Percentiles rank a stretch among this genome's conserved stretches.
Evolutionary conservation across 2,329 filamentous ascomycete species (phyloP).

Genomic region (Elsinoe necatrix): DNA sequence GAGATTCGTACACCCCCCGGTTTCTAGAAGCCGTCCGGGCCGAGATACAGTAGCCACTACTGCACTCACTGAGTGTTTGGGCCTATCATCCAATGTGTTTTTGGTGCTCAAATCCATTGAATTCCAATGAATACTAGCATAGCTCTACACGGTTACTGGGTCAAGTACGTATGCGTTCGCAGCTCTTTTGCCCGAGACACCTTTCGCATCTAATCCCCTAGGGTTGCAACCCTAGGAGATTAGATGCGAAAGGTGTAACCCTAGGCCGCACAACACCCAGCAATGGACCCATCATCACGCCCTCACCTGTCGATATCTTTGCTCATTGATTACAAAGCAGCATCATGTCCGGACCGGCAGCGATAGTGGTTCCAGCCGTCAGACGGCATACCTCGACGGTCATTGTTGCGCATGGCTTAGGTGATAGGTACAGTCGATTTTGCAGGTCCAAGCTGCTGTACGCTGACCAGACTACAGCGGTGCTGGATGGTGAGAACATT

Average conservation of each 20-base stretch:
- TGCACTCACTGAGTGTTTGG: background rate
- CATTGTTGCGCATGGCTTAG: conserved; percentile 88
- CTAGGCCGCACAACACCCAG: background rate
- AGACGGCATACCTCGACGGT: conserved; percentile 86
- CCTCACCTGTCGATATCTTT: background rate
- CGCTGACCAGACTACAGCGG: conserved; percentile 36
- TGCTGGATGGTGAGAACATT: conserved; percentile 55
- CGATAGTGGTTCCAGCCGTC: conserved; percentile 66
- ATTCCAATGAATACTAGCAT: background rate
- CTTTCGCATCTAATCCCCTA: background rate
- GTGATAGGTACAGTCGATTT: conserved; percentile 52
- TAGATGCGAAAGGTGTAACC: no score
- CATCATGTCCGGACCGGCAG: conserved; percentile 39
- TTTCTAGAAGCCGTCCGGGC: background rate
- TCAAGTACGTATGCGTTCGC: background rate
- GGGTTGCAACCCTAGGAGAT: background rate
- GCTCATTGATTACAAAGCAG: background rate
- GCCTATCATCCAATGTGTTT: background rate
- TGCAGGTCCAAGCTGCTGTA: background rate
- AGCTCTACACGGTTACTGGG: background rate
- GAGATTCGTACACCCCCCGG: background rate
- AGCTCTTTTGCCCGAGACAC: background rate
- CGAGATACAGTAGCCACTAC: background rate
- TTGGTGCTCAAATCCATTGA: no score
- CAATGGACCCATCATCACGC: no score